Evolutionary conservation across 352 stramenopile genomes (phyloP).

Genomic region (Ophiocytium majus): DNA sequence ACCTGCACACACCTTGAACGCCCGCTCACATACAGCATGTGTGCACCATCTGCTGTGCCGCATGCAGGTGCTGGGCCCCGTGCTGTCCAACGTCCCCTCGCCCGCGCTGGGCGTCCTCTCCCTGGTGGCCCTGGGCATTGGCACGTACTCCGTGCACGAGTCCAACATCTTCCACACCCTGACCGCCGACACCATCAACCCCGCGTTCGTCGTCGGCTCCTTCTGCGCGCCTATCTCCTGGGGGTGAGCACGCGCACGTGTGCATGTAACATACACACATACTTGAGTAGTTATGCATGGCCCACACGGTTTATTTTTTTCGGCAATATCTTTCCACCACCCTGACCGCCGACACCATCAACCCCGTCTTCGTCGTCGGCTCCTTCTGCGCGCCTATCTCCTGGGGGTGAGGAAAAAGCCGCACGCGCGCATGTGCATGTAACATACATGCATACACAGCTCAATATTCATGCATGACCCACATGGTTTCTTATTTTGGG

Average conservation of each 20-base stretch:
- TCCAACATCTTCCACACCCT: constrained; percentile 61
- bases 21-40: too few relatives aligned
- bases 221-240: constrained; percentile 60
- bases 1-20: too few relatives aligned
- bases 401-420: constrained; percentile 57
- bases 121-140: constrained; percentile 53
- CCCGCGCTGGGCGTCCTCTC: constrained; percentile 56
- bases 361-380: constrained; percentile 58
- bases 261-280: too few relatives aligned
- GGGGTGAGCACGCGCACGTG: too few relatives aligned
- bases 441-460: too few relatives aligned
- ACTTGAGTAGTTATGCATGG: too few relatives aligned
- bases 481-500: too few relatives aligned
- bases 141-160: constrained; percentile 61
- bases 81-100: constrained; percentile 52
- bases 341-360: constrained; percentile 54
- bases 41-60: too few relatives aligned
- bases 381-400: constrained; percentile 59
- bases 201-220: constrained; percentile 56
- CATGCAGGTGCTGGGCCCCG: constrained; percentile 48
- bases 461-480: too few relatives aligned
- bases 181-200: constrained; percentile 56
- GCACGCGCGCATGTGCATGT: too few relatives aligned
- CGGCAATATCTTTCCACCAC: constrained; percentile 61
- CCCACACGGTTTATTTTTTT: too few relatives aligned